These are phyloP conservation scores for Prunus padus DNA, from an alignment of 306 rosid genomes.

Conservation along the genomic window DNA sequence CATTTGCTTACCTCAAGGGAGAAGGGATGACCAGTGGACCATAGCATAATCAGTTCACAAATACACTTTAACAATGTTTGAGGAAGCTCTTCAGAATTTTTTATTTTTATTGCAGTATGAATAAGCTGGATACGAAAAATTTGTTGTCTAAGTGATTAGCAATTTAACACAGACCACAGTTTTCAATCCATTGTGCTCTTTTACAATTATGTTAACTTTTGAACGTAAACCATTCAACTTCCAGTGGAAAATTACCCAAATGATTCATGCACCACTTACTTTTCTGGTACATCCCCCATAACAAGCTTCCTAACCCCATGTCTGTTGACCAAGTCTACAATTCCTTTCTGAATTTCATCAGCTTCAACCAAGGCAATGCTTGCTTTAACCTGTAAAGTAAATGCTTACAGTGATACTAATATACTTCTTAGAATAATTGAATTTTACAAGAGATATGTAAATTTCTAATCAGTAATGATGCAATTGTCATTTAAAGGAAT, in stretches of 20 bases:
- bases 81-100: neutral
- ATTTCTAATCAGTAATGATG: neutral
- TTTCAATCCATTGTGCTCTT: neutral
- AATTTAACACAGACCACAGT: neutral
- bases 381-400: slow-evolving; percentile 57
- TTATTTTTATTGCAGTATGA: neutral
- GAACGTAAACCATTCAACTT: neutral
- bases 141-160: neutral
- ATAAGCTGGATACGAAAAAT: slow-evolving; percentile 4
- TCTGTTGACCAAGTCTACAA: slow-evolving; percentile 57
- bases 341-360: slow-evolving; percentile 67
- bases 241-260: slow-evolving; percentile 10
- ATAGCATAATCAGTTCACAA: neutral
- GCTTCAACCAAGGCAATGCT: slow-evolving; percentile 51
- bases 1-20: neutral
- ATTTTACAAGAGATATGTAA: neutral
- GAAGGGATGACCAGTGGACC: neutral
- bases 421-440: slow-evolving; percentile 6
- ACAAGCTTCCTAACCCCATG: slow-evolving; percentile 70
- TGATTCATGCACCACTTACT: slow-evolving; percentile 48
- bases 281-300: slow-evolving; percentile 65
- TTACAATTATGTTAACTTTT: neutral
- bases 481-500: neutral
- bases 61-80: neutral
- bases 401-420: neutral